Evolutionary conservation across 768 basidiomycete genomes (phyloP), one percentile per base, ranked within the genome.

Genomic region (Suillus placidus): DNA sequence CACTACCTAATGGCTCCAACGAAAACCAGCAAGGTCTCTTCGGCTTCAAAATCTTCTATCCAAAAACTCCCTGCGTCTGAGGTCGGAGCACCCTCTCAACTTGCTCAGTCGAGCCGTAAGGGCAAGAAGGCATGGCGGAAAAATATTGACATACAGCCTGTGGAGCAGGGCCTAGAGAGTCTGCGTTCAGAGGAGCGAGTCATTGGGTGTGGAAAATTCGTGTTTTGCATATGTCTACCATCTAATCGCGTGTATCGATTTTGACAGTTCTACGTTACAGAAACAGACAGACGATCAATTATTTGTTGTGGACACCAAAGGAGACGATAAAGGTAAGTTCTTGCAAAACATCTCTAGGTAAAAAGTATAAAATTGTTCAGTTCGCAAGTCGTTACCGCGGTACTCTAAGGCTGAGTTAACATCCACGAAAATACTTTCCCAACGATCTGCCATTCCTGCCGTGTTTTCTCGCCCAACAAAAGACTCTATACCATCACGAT

Each of bases 121-220:
- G 93, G 94, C n/a, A 97, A 97, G 76, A 87, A 86, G 64, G 88
- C 95, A 56, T 97, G 95, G 95, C 79, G 95, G 74, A 97, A 97
- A 80, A 93, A 97, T 76, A 89, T 97, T 61, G 88, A 97, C 74
- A 84, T 97, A 60, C 85, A 87, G 32, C 88, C 88, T 60, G 88
- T 95, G 23, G 94, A 96, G 71, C 80, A 82, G 56, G 88, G 87
- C 3, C 72, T 96, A 68, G 95, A 96, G 76, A 85, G 81, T 64
- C 79, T 92, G 66, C 81, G 95, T 62, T 85, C 85, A n/a, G 93
- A 96, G 74, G 94, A 96, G 74, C 81, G 92, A 63, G 84, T 88
- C 6, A 85, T 84, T 67, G 94, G 94, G 93, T 94, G 71, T 67
- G 87, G 76, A 18, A 52, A 32, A 52, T 35, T 38, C 61, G 1